phyloP scores from a whole-genome alignment of 1,284 basidiomycete genomes.

The Leccinum fallax region DNA sequence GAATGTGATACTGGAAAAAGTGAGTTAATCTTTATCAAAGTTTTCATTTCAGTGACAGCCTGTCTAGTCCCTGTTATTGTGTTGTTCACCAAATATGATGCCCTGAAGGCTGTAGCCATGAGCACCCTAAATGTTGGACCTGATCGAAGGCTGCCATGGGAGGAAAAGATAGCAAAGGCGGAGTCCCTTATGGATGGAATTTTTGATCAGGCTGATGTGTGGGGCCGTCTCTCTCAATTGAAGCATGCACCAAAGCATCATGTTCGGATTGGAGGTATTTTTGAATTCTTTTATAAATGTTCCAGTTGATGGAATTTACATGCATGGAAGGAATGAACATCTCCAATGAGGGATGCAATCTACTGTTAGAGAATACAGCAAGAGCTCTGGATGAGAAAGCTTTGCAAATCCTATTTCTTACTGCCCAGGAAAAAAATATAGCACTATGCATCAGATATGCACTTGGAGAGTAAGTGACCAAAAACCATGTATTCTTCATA shows the following conservation, averaged over 20 bases:
- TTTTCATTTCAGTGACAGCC: not conserved
- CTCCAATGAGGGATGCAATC: too few relatives aligned
- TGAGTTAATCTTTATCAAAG: not conserved
- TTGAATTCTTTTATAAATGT: not conserved
- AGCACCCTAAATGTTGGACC: not conserved
- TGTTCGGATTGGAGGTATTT: not conserved
- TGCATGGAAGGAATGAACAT: too few relatives aligned
- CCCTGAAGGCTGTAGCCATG: not conserved
- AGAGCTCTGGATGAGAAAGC: too few relatives aligned
- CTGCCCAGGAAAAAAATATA: too few relatives aligned
- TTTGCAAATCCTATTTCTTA: too few relatives aligned
- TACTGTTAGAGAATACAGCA: too few relatives aligned
- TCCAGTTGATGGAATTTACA: too few relatives aligned
- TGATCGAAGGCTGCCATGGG: not conserved
- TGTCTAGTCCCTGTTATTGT: not conserved
- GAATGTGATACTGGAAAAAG: not conserved
- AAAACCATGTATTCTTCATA: too few relatives aligned
- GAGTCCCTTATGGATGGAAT: not conserved
- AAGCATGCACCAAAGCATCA: not conserved
- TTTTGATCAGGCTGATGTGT: not conserved
- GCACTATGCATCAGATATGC: too few relatives aligned
- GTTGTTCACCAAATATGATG: not conserved
- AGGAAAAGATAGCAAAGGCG: not conserved
- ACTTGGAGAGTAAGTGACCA: too few relatives aligned
- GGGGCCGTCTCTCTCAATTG: not conserved